A percentile compares a stretch with the other conserved stretches of the same genome.
Conservation (phyloP, 1,284 basidiomycete species). For the Moesziomyces sp. region DNA sequence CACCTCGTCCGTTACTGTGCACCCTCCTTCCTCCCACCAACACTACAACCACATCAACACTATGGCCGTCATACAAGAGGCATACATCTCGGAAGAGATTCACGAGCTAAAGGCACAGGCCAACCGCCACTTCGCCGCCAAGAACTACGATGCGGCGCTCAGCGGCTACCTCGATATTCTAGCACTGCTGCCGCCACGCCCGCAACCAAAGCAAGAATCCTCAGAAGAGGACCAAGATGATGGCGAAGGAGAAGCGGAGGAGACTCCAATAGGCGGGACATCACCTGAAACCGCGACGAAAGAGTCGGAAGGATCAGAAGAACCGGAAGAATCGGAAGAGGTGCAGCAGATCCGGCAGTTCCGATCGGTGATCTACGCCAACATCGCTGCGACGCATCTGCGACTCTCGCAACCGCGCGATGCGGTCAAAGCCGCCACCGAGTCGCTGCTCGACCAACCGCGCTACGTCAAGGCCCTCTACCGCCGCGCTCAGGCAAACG, state of each 20-base stretch:
- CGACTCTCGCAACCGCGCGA: slow-evolving; percentile 74
- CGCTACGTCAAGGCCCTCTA: slow-evolving; percentile 87
- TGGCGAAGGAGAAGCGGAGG: not conserved
- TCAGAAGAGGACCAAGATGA: not conserved
- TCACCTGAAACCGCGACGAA: not conserved
- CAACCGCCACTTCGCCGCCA: slow-evolving; percentile 42
- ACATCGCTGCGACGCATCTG: slow-evolving; percentile 81
- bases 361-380: slow-evolving; percentile 73
- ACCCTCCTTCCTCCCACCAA: not conserved
- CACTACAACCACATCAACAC: not conserved
- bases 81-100: slow-evolving; percentile 40
- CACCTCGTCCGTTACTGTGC: not conserved
- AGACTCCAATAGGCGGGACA: not conserved
- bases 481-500: slow-evolving; percentile 85
- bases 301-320: not conserved
- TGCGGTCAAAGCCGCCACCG: slow-evolving; percentile 79
- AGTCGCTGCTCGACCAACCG: slow-evolving; percentile 83
- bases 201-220: not conserved
- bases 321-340: slow-evolving; percentile 25
- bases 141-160: slow-evolving; percentile 48
- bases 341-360: slow-evolving; percentile 32
- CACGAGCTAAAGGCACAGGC: slow-evolving; percentile 46
- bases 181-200: slow-evolving; percentile 32
- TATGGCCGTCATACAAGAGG: slow-evolving; percentile 40
- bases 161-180: slow-evolving; percentile 51